Percentiles rank a stretch among this genome's conserved stretches.
Conservation (phyloP, 768 basidiomycete genomes). For the Udeniomyces megalosporus region DNA sequence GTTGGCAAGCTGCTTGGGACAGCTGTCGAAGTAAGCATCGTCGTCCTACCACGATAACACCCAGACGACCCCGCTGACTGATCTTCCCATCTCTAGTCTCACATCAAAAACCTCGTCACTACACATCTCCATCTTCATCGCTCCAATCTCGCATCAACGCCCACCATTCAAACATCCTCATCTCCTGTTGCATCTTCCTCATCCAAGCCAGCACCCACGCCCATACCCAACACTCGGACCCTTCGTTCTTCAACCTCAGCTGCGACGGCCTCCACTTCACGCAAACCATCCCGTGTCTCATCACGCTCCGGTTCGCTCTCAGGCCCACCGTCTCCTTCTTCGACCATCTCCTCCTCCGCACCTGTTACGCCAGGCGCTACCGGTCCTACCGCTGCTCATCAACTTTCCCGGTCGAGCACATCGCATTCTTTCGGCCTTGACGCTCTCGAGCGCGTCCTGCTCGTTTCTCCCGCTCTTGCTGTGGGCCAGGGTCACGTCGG, state of each 20-base stretch:
- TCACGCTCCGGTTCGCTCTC: background rate
- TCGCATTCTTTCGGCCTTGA: too few species aligned
- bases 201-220: background rate
- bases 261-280: background rate
- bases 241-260: background rate
- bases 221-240: too few species aligned
- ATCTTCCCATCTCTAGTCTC: too few species aligned
- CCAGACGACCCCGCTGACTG: too few species aligned
- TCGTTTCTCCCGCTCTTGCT: background rate
- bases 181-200: background rate
- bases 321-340: constrained; percentile 2
- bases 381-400: too few species aligned
- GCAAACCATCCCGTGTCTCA: background rate
- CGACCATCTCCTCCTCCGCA: background rate
- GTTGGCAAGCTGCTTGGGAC: background rate
- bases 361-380: constrained; percentile 1
- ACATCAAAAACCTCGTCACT: constrained; percentile 10
- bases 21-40: constrained; percentile 2
- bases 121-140: constrained; percentile 13
- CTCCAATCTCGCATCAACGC: constrained; percentile 1
- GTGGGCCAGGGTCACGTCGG: background rate
- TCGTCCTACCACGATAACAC: background rate
- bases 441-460: constrained; percentile 1
- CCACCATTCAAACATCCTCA: background rate
- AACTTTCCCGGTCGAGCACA: too few species aligned